These are phyloP conservation scores for Akebia trifoliata DNA, from an alignment of 164 flowering plant species.

Conservation along the genomic window DNA sequence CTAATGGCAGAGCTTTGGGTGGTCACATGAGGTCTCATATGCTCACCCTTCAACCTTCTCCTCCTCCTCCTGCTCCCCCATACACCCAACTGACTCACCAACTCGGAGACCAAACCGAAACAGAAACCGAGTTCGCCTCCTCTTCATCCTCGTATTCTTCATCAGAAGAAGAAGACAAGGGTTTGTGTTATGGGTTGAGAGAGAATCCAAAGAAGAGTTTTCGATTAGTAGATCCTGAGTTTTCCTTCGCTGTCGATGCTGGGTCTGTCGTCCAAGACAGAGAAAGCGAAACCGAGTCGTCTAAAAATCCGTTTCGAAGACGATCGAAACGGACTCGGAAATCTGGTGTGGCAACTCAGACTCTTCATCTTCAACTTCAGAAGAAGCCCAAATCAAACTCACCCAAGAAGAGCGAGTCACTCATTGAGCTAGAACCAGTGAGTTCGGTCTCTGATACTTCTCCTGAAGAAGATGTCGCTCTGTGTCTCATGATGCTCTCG, in stretches of 20 bases:
- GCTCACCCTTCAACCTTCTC: conserved; percentile 21
- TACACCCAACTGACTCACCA: conserved; percentile 10
- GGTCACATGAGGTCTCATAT: conserved; percentile 73
- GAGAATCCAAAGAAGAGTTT: conserved; percentile 31
- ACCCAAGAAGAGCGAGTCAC: conserved; percentile 18
- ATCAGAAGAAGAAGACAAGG: conserved; percentile 21
- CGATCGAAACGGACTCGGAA: conserved; percentile 52
- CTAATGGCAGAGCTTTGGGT: conserved; percentile 63
- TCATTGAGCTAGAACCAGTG: conserved; percentile 44
- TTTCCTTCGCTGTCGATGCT: conserved; percentile 40
- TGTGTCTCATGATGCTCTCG: conserved; percentile 80
- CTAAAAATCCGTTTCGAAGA: conserved; percentile 41
- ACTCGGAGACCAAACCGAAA: too few relatives aligned
- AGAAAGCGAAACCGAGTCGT: conserved; percentile 80
- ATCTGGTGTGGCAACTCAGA: too few relatives aligned
- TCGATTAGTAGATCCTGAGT: conserved; percentile 52
- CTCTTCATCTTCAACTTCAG: too few relatives aligned
- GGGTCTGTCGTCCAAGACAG: conserved; percentile 50
- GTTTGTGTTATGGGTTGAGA: conserved; percentile 16
- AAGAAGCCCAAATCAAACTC: conserved; percentile 19
- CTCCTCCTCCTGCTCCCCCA: conserved; percentile 6
- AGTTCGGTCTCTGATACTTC: conserved; percentile 70
- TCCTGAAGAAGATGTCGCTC: conserved; percentile 77
- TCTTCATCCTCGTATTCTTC: conserved; percentile 26
- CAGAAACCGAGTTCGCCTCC: conserved; percentile 27